Percentiles rank a stretch among this genome's conserved stretches.
phyloP scores from a whole-genome alignment of 1,139 yeast genomes.

The Pichia sp. region DNA sequence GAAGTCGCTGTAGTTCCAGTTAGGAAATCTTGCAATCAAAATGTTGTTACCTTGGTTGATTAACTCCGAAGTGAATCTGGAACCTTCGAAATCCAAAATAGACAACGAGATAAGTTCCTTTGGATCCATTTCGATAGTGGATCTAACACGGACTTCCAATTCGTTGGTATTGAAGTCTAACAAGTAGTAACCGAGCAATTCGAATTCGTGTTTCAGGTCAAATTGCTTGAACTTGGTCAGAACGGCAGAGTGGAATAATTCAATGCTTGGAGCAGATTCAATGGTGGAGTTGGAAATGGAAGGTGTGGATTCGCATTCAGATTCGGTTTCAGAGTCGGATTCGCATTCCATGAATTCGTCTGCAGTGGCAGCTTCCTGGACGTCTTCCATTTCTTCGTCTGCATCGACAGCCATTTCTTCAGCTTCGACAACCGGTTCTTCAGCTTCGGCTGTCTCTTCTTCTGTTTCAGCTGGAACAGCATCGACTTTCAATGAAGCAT shows the following conservation, averaged over 20 bases:
- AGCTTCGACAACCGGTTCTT: too few species aligned
- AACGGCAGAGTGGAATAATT: neutral
- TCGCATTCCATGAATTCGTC: too few species aligned
- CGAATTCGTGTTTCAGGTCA: conserved; percentile 3
- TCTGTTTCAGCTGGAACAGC: too few species aligned
- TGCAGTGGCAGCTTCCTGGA: too few species aligned
- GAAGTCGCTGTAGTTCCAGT: conserved; percentile 5
- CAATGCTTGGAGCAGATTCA: neutral
- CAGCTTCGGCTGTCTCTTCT: too few species aligned
- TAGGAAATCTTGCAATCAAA: conserved; percentile 3
- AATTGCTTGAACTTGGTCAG: neutral
- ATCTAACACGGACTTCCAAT: conserved; percentile 7
- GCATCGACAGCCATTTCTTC: neutral
- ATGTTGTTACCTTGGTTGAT: conserved; percentile 2
- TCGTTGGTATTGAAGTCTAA: conserved; percentile 5
- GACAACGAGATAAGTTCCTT: conserved; percentile 6
- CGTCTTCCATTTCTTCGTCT: too few species aligned
- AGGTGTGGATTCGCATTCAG: neutral
- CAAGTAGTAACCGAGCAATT: conserved; percentile 3
- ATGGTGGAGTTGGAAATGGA: conserved; percentile 1
- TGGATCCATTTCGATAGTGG: neutral
- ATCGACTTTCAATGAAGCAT: too few species aligned
- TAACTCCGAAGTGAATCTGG: conserved; percentile 6
- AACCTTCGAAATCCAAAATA: neutral
- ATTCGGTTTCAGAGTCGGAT: neutral